These are phyloP conservation scores for Lactuca saligna DNA, from an alignment of 129 eudicot genomes.

Conservation along the genomic window DNA sequence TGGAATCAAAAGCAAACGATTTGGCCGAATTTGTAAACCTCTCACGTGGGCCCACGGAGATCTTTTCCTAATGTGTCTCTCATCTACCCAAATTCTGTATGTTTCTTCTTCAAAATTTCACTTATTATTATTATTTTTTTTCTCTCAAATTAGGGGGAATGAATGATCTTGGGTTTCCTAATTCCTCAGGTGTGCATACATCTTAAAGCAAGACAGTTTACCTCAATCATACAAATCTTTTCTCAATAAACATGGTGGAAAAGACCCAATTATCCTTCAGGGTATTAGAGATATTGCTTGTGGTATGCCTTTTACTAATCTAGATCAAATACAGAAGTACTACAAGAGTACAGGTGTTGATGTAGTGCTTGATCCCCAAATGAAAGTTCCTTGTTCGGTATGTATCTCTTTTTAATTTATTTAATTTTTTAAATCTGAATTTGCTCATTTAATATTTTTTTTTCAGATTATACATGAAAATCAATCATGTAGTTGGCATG, in stretches of 20 bases:
- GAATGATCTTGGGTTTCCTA: neutral
- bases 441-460: neutral
- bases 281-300: slow-evolving; percentile 78
- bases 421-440: neutral
- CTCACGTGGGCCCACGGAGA: slow-evolving; percentile 99
- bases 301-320: slow-evolving; percentile 65
- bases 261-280: slow-evolving; percentile 65
- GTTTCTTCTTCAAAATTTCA: slow-evolving; percentile 23
- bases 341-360: slow-evolving; percentile 72
- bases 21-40: slow-evolving; percentile 87
- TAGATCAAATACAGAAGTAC: slow-evolving; percentile 65
- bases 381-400: slow-evolving; percentile 99
- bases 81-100: slow-evolving; percentile 92
- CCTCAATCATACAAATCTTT: slow-evolving; percentile 86
- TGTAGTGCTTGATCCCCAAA: slow-evolving; percentile 71
- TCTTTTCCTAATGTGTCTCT: slow-evolving; percentile 91
- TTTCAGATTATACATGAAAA: slow-evolving; percentile 92
- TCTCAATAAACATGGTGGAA: slow-evolving; percentile 97
- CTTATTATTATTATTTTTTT: neutral
- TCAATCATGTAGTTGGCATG: slow-evolving; percentile 82
- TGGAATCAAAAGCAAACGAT: slow-evolving; percentile 93
- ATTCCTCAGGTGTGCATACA: slow-evolving; percentile 83
- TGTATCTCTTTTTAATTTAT: slow-evolving; percentile 1
- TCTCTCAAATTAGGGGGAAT: slow-evolving; percentile 1
- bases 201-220: slow-evolving; percentile 90